A percentile compares a stretch with the other conserved stretches of the same genome.
Evolutionary conservation across 768 basidiomycete genomes (phyloP).

Genomic region (Phlebiopsis flavidoalba): DNA sequence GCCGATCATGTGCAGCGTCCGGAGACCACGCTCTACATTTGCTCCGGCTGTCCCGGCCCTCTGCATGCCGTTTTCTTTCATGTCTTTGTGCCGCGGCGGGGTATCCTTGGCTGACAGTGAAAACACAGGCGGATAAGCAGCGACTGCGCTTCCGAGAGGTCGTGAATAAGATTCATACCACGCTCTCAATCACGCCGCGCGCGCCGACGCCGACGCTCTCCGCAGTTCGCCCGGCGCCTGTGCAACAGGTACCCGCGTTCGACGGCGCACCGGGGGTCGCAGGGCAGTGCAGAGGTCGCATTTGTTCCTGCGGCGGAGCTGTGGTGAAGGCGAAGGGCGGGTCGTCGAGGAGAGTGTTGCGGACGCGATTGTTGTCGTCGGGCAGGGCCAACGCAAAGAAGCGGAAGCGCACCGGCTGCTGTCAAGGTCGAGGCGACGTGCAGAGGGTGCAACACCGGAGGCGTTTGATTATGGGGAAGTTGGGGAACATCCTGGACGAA

Average conservation of each 20-base stretch:
- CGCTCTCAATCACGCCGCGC: conserved; percentile 54
- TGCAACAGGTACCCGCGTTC: conserved; percentile 5
- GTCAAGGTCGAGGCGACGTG: conserved; percentile 9
- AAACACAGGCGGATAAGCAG: conserved; percentile 12
- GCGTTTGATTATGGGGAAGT: conserved; percentile 35
- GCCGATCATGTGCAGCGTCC: not conserved
- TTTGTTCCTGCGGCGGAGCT: conserved; percentile 68
- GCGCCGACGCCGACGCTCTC: conserved; percentile 25
- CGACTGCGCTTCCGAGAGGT: conserved; percentile 43
- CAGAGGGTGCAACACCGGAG: conserved; percentile 16
- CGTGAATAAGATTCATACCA: conserved; percentile 61
- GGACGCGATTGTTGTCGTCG: conserved; percentile 60
- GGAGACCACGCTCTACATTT: conserved; percentile 11
- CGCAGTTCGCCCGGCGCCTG: not conserved
- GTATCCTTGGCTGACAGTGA: not conserved
- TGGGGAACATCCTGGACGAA: conserved; percentile 40
- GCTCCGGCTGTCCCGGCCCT: conserved; percentile 33
- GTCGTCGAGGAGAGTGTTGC: conserved; percentile 41
- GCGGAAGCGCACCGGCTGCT: conserved; percentile 42
- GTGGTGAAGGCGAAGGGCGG: conserved; percentile 29
- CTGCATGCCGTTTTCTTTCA: conserved; percentile 30
- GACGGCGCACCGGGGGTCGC: conserved; percentile 16
- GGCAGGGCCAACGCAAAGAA: conserved; percentile 60
- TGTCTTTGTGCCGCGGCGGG: not conserved
- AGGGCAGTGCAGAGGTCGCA: conserved; percentile 65